These are phyloP conservation scores for Neobulgaria alba DNA, from an alignment of 2,329 filamentous ascomycete genomes.

Conservation along the genomic window DNA sequence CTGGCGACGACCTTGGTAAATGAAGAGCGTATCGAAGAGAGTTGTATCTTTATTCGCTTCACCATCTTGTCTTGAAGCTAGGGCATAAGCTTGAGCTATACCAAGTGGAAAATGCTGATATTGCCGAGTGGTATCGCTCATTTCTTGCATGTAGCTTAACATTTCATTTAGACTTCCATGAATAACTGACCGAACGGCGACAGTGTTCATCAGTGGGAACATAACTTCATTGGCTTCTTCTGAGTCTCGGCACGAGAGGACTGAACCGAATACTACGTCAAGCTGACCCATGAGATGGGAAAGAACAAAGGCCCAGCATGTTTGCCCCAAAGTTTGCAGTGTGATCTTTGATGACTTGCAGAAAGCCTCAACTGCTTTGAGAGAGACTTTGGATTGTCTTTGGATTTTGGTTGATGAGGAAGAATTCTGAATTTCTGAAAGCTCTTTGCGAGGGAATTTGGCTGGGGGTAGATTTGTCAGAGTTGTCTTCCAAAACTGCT, in stretches of 20 bases:
- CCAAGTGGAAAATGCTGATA: constrained; percentile 73
- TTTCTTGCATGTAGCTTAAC: constrained; percentile 65
- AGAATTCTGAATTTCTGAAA: constrained; percentile 4
- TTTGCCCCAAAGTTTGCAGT: constrained; percentile 66
- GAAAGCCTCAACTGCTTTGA: constrained; percentile 41
- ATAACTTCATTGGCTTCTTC: constrained; percentile 58
- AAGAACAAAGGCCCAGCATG: constrained; percentile 65
- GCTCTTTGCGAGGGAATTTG: constrained; percentile 31
- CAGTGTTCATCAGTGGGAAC: constrained; percentile 91
- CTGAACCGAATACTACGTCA: constrained; percentile 74
- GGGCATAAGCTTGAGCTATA: constrained; percentile 49
- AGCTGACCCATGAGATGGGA: constrained; percentile 53
- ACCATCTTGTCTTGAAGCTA: constrained; percentile 22
- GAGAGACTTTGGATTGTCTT: constrained; percentile 33
- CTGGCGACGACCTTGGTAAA: constrained; percentile 48
- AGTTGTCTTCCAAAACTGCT: constrained; percentile 63
- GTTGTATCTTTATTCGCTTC: constrained; percentile 25
- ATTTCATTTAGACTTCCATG: constrained; percentile 59
- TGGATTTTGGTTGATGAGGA: constrained; percentile 36
- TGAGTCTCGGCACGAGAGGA: constrained; percentile 76
- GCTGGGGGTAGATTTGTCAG: constrained; percentile 43
- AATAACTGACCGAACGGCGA: constrained; percentile 63
- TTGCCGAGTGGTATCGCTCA: constrained; percentile 54
- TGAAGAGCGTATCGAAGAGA: constrained; percentile 57
- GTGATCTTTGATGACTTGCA: constrained; percentile 63